A percentile compares a stretch with the other conserved stretches of the same genome.
These are phyloP conservation scores for Apophysomyces elegans DNA, from an alignment of 371 early-diverging fungal species.

Conservation along the genomic window DNA sequence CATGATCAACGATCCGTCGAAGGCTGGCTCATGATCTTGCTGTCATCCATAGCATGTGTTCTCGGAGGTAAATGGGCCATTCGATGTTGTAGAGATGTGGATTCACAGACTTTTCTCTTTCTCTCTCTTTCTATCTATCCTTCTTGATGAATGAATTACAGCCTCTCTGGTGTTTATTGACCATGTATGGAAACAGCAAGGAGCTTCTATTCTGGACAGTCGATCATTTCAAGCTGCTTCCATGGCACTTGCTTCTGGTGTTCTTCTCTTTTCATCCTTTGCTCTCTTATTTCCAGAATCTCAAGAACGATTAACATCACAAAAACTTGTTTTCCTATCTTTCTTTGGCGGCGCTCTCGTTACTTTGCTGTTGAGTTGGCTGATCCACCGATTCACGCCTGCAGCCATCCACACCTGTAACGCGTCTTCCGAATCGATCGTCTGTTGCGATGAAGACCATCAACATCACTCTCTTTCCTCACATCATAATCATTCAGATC, in stretches of 20 bases:
- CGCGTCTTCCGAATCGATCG: conserved; percentile 21
- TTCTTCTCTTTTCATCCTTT: conserved; percentile 43
- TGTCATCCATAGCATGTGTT: conserved; percentile 44
- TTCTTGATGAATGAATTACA: conserved; percentile 1
- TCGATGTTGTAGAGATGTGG: not conserved
- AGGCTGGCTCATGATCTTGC: conserved; percentile 36
- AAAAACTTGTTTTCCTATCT: conserved; percentile 26
- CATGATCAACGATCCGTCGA: conserved; percentile 8
- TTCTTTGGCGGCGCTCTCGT: conserved; percentile 40
- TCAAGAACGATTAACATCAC: conserved; percentile 23
- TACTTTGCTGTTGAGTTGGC: conserved; percentile 31
- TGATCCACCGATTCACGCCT: conserved; percentile 40
- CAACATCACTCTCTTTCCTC: not conserved
- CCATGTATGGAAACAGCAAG: not conserved
- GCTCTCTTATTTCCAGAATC: conserved; percentile 39
- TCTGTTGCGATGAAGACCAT: conserved; percentile 14
- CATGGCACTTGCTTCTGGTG: conserved; percentile 47
- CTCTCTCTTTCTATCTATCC: not conserved
- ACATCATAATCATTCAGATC: not conserved
- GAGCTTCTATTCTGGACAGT: conserved; percentile 28
- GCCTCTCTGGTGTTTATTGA: conserved; percentile 32
- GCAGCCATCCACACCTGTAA: conserved; percentile 47
- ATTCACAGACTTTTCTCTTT: not conserved
- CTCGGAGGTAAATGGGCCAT: conserved; percentile 32
- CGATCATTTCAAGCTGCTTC: conserved; percentile 37